A percentile compares a stretch with the other conserved stretches of the same genome.
These are phyloP conservation scores for Albatrellus ellisii DNA, from an alignment of 768 basidiomycete genomes.

Conservation along the genomic window DNA sequence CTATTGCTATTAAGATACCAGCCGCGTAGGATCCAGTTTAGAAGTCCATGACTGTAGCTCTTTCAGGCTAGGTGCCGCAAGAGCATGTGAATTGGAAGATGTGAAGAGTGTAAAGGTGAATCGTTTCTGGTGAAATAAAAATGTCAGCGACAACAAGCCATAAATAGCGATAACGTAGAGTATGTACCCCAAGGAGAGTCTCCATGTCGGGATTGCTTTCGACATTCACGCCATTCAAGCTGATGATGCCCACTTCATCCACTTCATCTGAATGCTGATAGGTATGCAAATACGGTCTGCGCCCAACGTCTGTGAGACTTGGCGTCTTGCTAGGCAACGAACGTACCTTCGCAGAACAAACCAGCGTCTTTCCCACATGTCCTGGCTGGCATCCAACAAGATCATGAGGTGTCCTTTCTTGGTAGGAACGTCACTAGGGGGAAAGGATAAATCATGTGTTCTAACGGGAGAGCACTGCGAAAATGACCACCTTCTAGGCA, in stretches of 20 bases:
- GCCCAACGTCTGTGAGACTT: neutral
- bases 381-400: constrained; percentile 66
- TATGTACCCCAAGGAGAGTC: constrained; percentile 56
- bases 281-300: constrained; percentile 81
- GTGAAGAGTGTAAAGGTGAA: constrained; percentile 89
- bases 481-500: constrained; percentile 51
- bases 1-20: constrained; percentile 7
- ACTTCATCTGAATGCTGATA: constrained; percentile 77
- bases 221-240: constrained; percentile 72
- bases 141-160: neutral
- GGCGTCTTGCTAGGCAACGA: neutral
- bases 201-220: constrained; percentile 84
- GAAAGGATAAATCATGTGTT: constrained; percentile 4
- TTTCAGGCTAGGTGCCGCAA: constrained; percentile 70
- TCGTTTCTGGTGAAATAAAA: constrained; percentile 40
- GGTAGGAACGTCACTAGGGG: constrained; percentile 57
- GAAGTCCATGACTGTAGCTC: constrained; percentile 78
- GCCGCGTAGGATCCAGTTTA: constrained; percentile 73
- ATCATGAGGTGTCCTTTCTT: constrained; percentile 79
- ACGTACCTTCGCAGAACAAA: constrained; percentile 74
- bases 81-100: constrained; percentile 80
- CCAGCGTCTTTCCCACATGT: constrained; percentile 76
- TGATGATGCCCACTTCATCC: constrained; percentile 75
- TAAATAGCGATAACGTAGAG: neutral
- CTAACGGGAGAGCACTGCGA: neutral